Evolutionary conservation across 768 basidiomycete species (phyloP).

Genomic region (Leccinum truebloodii): DNA sequence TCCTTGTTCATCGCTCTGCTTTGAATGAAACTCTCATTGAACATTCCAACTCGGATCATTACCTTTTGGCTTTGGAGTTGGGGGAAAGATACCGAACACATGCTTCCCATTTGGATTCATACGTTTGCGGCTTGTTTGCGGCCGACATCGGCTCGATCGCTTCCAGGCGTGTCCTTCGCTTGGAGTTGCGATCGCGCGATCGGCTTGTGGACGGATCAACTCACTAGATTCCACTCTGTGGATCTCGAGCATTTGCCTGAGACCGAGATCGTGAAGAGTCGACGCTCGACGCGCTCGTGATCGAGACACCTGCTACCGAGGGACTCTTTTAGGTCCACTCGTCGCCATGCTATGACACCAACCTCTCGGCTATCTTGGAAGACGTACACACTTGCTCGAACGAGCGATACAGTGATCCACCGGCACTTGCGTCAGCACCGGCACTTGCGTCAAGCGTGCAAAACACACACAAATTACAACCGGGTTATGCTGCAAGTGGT

Average conservation of each 20-base stretch:
- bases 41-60: neutral
- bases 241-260: neutral
- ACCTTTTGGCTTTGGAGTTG: neutral
- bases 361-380: neutral
- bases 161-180: neutral
- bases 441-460: no score
- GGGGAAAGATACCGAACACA: neutral
- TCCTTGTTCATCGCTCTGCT: neutral
- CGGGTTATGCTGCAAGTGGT: no score
- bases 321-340: neutral
- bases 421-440: no score
- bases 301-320: neutral
- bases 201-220: neutral
- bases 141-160: neutral
- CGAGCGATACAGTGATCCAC: neutral
- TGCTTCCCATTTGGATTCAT: no score
- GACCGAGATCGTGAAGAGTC: neutral
- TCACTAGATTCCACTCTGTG: neutral
- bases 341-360: neutral
- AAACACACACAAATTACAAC: no score
- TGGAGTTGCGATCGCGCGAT: neutral
- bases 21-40: slow-evolving; percentile 1
- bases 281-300: neutral
- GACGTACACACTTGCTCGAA: neutral
- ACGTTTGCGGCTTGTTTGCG: no score